A percentile compares a stretch with the other conserved stretches of the same genome.
These are phyloP conservation scores for Calonectria fujianensis DNA, from an alignment of 2,329 filamentous ascomycete genomes.

Conservation along the genomic window DNA sequence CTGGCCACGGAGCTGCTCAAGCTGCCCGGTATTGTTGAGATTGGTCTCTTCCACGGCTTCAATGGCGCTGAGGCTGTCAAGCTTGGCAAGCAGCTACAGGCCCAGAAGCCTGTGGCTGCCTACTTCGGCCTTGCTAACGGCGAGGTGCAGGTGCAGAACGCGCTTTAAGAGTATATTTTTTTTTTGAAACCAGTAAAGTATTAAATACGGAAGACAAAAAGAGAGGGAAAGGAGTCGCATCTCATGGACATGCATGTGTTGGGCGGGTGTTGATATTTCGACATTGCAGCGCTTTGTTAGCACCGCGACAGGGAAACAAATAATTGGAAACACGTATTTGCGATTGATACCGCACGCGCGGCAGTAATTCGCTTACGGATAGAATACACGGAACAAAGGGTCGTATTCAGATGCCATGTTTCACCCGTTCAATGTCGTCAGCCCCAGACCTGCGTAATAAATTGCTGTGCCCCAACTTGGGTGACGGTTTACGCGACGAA, in stretches of 20 bases:
- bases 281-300: conserved; percentile 2
- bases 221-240: neutral
- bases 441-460: neutral
- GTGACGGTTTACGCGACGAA: neutral
- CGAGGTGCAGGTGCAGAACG: conserved; percentile 66
- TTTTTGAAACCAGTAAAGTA: conserved; percentile 3
- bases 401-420: neutral
- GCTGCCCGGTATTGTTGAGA: conserved; percentile 92
- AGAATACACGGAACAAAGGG: neutral
- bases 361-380: neutral
- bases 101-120: conserved; percentile 92
- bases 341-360: neutral
- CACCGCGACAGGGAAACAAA: neutral
- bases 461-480: neutral
- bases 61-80: conserved; percentile 81
- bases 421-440: neutral
- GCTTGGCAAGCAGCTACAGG: conserved; percentile 76
- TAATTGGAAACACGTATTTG: neutral
- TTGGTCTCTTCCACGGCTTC: conserved; percentile 90
- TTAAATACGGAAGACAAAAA: conserved; percentile 19
- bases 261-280: conserved; percentile 9
- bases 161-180: conserved; percentile 39
- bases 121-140: conserved; percentile 96
- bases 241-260: neutral
- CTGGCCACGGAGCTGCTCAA: conserved; percentile 85